These are phyloP conservation scores for Ogataea naganishii DNA, from an alignment of 805 yeast species.

Conservation along the genomic window DNA sequence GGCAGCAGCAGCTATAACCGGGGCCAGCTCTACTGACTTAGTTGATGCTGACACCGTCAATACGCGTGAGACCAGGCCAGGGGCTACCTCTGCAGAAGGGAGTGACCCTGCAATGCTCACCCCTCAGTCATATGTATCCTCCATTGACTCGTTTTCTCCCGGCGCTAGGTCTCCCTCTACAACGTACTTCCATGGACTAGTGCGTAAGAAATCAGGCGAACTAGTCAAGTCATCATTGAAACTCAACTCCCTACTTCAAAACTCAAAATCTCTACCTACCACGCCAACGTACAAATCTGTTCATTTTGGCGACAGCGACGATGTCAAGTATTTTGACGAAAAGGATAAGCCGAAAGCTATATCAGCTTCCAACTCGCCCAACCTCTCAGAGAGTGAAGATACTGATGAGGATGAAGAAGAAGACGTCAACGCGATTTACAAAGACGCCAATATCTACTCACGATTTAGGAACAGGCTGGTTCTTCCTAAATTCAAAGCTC, in stretches of 20 bases:
- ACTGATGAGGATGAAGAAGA: slow-evolving; percentile 19
- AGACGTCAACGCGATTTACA: slow-evolving; percentile 13
- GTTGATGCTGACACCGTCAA: too few relatives aligned
- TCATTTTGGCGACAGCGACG: slow-evolving; percentile 73
- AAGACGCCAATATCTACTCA: slow-evolving; percentile 11
- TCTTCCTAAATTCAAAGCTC: slow-evolving; percentile 11
- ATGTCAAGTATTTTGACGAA: slow-evolving; percentile 64
- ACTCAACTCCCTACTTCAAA: slow-evolving; percentile 19
- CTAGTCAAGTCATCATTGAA: slow-evolving; percentile 68
- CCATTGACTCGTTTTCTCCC: slow-evolving; percentile 4
- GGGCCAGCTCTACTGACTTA: too few relatives aligned
- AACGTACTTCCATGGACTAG: slow-evolving; percentile 29
- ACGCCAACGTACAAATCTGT: slow-evolving; percentile 65
- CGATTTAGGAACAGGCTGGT: slow-evolving; percentile 8
- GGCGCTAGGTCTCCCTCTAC: slow-evolving; percentile 7
- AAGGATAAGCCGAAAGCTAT: slow-evolving; percentile 74
- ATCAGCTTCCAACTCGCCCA: slow-evolving; percentile 58
- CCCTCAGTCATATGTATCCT: background rate
- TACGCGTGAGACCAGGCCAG: too few relatives aligned
- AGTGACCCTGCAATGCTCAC: too few relatives aligned
- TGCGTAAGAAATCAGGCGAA: slow-evolving; percentile 87
- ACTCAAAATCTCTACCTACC: slow-evolving; percentile 35
- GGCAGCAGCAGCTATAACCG: too few relatives aligned
- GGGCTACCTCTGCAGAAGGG: too few relatives aligned
- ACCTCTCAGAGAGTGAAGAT: slow-evolving; percentile 22